Evolutionary conservation across 352 stramenopile species (phyloP).

Genomic region (Globisporangium irregulare): DNA sequence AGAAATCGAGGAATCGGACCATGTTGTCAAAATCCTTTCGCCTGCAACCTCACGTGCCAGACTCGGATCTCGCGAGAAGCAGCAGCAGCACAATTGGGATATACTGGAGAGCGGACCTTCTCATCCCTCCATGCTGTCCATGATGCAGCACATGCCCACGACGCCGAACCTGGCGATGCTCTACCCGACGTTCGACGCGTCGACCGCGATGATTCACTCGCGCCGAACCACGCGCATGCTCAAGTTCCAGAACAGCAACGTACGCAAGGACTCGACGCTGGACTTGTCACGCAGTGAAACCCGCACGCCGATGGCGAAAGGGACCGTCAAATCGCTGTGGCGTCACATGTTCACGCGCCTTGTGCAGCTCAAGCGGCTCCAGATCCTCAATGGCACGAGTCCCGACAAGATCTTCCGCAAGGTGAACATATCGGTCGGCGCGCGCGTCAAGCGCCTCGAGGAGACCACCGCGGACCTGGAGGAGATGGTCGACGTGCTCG

Average conservation of each 20-base stretch:
- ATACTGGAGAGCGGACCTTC: background rate
- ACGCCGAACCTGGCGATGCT: slow-evolving; percentile 24
- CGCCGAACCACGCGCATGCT: slow-evolving; percentile 26
- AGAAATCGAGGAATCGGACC: background rate
- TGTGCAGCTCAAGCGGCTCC: slow-evolving; percentile 51
- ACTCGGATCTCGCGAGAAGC: slow-evolving; percentile 7
- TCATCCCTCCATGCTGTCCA: background rate
- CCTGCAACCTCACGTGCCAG: background rate
- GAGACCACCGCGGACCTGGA: slow-evolving; percentile 47
- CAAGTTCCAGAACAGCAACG: slow-evolving; percentile 25
- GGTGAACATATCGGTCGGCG: slow-evolving; percentile 62
- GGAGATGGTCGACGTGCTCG: slow-evolving; percentile 47
- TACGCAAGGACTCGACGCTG: slow-evolving; percentile 22
- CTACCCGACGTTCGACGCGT: slow-evolving; percentile 2
- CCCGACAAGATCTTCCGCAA: slow-evolving; percentile 55
- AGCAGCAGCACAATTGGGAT: background rate
- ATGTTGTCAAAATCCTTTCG: slow-evolving; percentile 9
- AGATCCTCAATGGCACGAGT: slow-evolving; percentile 47
- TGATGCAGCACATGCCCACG: slow-evolving; percentile 27
- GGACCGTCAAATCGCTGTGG: slow-evolving; percentile 43
- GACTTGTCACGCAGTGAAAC: slow-evolving; percentile 5
- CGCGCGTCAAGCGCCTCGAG: slow-evolving; percentile 56
- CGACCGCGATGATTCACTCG: slow-evolving; percentile 26
- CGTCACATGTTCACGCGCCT: slow-evolving; percentile 45
- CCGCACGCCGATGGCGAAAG: slow-evolving; percentile 32